Conservation (phyloP, 768 basidiomycete species). For the Mycena epipterygia region DNA sequence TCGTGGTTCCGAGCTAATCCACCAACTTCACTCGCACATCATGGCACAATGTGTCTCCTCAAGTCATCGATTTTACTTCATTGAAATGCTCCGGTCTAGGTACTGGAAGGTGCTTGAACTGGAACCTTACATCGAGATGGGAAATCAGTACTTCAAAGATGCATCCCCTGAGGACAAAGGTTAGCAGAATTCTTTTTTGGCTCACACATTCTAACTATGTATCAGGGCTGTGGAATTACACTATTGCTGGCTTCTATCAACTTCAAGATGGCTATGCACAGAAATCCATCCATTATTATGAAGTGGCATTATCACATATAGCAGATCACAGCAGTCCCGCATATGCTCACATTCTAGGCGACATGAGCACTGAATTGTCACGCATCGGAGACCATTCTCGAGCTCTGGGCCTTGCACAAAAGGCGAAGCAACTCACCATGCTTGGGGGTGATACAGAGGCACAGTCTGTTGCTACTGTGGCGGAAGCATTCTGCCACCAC, state of each 20-base stretch:
- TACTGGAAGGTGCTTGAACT: neutral
- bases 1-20: neutral
- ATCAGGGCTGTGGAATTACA: neutral
- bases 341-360: neutral
- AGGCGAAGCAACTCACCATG: neutral
- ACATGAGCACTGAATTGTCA: neutral
- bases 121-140: neutral
- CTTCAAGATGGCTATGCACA: too few species aligned
- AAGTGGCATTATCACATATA: neutral
- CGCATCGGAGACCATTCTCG: neutral
- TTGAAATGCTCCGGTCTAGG: neutral
- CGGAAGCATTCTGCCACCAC: neutral
- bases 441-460: neutral
- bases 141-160: neutral
- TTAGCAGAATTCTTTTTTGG: neutral
- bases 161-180: neutral
- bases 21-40: neutral
- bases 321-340: neutral
- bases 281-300: neutral
- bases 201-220: neutral
- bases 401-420: neutral
- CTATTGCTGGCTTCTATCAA: neutral
- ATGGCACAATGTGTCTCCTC: neutral
- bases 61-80: neutral
- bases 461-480: neutral